These are phyloP conservation scores for Pyropia haitanensis DNA, from an alignment of 23 red algal species.

Conservation along the genomic window DNA sequence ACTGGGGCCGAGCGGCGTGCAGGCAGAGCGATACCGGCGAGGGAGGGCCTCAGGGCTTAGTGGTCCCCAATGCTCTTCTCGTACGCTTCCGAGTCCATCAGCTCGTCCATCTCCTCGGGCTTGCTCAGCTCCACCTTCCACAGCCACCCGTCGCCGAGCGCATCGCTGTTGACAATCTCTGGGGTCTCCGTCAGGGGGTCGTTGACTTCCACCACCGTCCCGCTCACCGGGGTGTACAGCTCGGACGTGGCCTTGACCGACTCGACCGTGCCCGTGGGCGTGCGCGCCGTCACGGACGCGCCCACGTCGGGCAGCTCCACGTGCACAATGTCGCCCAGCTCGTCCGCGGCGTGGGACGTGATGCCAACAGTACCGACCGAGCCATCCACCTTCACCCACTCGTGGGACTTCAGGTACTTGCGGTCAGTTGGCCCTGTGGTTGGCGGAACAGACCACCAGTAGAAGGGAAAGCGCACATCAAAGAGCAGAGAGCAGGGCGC, in stretches of 20 bases:
- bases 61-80: conserved; percentile 4
- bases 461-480: too few relatives aligned
- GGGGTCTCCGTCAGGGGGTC: conserved; percentile 41
- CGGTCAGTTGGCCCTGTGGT: conserved; percentile 58
- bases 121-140: conserved; percentile 67
- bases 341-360: conserved; percentile 70
- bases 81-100: conserved; percentile 48
- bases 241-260: conserved; percentile 88
- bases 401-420: conserved; percentile 83
- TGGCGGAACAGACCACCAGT: background rate
- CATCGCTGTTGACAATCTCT: conserved; percentile 54
- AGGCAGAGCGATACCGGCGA: too few relatives aligned
- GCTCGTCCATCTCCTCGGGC: conserved; percentile 37
- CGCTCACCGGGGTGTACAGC: conserved; percentile 65
- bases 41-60: too few relatives aligned
- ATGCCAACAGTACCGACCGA: conserved; percentile 85
- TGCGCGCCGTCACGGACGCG: conserved; percentile 16
- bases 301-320: conserved; percentile 82
- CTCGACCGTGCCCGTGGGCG: conserved; percentile 70
- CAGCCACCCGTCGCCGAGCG: conserved; percentile 76
- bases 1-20: too few relatives aligned
- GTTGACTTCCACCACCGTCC: conserved; percentile 80
- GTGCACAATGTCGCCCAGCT: conserved; percentile 91
- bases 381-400: conserved; percentile 84
- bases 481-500: too few relatives aligned